A percentile compares a stretch with the other conserved stretches of the same genome.
Evolutionary conservation across 352 stramenopile genomes (phyloP).

Genomic region (Phytophthora agathidicida): DNA sequence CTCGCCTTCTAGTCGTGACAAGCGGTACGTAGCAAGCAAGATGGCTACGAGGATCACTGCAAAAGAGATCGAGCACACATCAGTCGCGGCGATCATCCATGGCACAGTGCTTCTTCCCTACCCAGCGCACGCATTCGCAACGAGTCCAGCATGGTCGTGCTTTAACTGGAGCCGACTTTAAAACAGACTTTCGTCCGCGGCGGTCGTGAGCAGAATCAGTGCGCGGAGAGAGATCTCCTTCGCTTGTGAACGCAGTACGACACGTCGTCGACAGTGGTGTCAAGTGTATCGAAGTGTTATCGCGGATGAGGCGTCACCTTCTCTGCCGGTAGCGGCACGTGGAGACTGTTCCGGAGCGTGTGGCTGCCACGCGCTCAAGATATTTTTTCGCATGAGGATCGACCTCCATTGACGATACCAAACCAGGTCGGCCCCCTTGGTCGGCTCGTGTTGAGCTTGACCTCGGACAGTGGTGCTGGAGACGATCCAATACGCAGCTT

Average conservation of each 20-base stretch:
- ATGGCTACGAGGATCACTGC: constrained; percentile 69
- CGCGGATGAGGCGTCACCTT: neutral
- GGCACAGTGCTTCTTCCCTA: neutral
- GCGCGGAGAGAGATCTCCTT: neutral
- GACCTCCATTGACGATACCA: constrained; percentile 15
- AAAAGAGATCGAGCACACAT: neutral
- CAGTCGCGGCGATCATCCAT: neutral
- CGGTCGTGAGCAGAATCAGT: constrained; percentile 15
- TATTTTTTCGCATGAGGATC: neutral
- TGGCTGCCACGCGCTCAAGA: neutral
- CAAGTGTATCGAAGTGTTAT: neutral
- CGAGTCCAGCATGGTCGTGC: constrained; percentile 32
- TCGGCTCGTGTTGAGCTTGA: neutral
- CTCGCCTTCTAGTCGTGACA: constrained; percentile 58
- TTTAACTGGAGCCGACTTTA: too few species aligned
- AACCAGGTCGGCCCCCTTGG: neutral
- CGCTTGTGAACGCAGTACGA: neutral
- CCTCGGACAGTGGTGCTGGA: neutral
- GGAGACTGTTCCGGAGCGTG: neutral
- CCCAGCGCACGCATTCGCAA: constrained; percentile 48
- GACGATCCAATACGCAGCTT: too few species aligned
- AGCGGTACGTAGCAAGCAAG: constrained; percentile 62
- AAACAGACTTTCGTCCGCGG: too few species aligned
- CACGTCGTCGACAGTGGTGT: too few species aligned
- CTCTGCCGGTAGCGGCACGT: too few species aligned